These are phyloP conservation scores for Arthroderma sp. DNA, from an alignment of 2,329 filamentous ascomycete species.

Conservation along the genomic window DNA sequence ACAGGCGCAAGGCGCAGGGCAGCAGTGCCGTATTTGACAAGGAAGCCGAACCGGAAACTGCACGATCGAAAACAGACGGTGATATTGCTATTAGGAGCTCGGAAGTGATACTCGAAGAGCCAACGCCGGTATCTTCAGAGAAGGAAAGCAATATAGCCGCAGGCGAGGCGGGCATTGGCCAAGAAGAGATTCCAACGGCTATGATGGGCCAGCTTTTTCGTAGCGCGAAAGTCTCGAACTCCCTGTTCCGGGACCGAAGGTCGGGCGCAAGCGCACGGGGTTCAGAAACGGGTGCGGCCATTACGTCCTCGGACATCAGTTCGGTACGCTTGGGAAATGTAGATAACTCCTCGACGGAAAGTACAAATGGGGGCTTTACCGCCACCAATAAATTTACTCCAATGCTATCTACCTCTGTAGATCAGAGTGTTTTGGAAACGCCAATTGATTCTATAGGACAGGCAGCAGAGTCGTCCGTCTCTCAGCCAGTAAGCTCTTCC, in stretches of 20 bases:
- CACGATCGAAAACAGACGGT: neutral
- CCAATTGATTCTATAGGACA: too few species aligned
- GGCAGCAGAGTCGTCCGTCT: too few species aligned
- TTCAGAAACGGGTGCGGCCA: neutral
- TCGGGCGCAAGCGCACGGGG: constrained; percentile 7
- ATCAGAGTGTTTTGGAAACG: too few species aligned
- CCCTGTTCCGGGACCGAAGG: constrained; percentile 33
- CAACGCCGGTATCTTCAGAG: neutral
- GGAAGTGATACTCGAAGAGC: neutral
- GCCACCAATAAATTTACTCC: too few species aligned
- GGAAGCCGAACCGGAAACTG: neutral
- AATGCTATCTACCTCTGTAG: too few species aligned
- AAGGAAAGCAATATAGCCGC: neutral
- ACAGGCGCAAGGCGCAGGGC: neutral
- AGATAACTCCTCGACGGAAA: too few species aligned
- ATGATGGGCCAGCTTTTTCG: constrained; percentile 50
- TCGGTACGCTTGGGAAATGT: too few species aligned
- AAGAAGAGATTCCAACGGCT: constrained; percentile 41
- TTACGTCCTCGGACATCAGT: too few species aligned
- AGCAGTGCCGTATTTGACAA: neutral
- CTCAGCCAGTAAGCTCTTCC: too few species aligned
- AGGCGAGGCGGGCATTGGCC: constrained; percentile 14
- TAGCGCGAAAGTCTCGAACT: constrained; percentile 43
- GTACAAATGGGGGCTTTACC: too few species aligned
- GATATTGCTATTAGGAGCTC: neutral